A percentile compares a stretch with the other conserved stretches of the same genome.
These are phyloP conservation scores for Volvox reticuliferus DNA, from an alignment of 139 green algal genomes.

Conservation along the genomic window DNA sequence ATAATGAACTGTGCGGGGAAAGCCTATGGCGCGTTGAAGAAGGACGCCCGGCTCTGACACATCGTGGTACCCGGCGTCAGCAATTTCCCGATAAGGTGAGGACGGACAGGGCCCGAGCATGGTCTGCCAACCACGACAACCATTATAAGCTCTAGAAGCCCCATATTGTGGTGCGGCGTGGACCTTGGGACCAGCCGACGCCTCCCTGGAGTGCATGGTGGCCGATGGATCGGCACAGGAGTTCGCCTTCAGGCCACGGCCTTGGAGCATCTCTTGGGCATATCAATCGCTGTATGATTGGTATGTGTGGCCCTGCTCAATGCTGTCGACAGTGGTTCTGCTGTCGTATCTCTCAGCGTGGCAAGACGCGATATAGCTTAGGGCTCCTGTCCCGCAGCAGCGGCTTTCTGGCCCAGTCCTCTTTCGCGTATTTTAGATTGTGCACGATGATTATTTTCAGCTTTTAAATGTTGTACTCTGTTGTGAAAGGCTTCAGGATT, in stretches of 20 bases:
- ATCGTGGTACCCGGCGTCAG: background rate
- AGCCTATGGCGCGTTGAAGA: background rate
- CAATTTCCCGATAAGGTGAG: background rate
- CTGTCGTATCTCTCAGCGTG: background rate
- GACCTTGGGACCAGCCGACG: background rate
- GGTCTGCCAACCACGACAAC: background rate
- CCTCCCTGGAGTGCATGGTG: background rate
- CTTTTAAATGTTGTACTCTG: no score
- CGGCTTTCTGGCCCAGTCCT: no score
- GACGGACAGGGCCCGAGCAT: background rate
- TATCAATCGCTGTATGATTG: no score
- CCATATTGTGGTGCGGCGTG: background rate
- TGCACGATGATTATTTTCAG: no score
- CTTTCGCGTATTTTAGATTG: no score
- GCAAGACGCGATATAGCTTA: background rate
- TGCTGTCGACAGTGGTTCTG: background rate
- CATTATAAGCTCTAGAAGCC: background rate
- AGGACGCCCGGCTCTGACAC: background rate
- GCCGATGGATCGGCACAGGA: slow-evolving; percentile 19
- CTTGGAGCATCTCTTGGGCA: no score
- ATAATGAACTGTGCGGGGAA: background rate
- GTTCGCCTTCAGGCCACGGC: no score
- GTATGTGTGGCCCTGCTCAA: no score
- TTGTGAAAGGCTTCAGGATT: no score
- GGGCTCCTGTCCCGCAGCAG: no score